Conservation (phyloP, 257 asterid genomes). For the Marsdenia floribunda region DNA sequence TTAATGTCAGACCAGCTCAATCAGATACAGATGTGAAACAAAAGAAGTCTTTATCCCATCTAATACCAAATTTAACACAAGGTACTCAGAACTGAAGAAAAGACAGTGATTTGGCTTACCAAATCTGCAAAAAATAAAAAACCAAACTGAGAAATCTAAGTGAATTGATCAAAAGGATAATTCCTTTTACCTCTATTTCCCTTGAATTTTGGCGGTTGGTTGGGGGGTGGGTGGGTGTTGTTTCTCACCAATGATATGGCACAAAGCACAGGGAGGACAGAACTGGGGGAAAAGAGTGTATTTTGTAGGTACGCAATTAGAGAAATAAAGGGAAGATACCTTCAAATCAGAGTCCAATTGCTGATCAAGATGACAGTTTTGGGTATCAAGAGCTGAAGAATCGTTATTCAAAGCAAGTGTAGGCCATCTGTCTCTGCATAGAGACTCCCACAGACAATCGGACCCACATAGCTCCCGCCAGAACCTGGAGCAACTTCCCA, state of each 20-base stretch:
- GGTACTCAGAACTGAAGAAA: not conserved
- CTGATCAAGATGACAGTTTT: constrained; percentile 22
- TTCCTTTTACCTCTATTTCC: not conserved
- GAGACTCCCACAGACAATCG: constrained; percentile 68
- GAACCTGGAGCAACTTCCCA: constrained; percentile 84
- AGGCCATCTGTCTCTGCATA: constrained; percentile 71
- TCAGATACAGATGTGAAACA: not conserved
- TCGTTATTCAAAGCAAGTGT: constrained; percentile 21
- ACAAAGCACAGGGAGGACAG: not conserved
- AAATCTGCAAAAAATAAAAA: not conserved
- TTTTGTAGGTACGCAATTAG: not conserved
- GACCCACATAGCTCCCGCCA: constrained; percentile 79
- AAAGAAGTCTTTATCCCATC: not conserved
- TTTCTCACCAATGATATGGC: not conserved
- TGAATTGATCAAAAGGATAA: not conserved
- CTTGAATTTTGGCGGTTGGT: not conserved
- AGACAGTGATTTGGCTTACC: not conserved
- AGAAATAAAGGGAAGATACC: not conserved
- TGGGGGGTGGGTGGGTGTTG: not conserved
- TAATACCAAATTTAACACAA: not conserved
- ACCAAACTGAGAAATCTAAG: not conserved
- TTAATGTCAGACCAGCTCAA: not conserved
- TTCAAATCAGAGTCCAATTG: constrained; percentile 11
- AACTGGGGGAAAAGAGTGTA: not conserved
- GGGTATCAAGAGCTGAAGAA: constrained; percentile 21